Conservation (phyloP, 2,329 filamentous ascomycete genomes). For the Cladorrhinum sp. region DNA sequence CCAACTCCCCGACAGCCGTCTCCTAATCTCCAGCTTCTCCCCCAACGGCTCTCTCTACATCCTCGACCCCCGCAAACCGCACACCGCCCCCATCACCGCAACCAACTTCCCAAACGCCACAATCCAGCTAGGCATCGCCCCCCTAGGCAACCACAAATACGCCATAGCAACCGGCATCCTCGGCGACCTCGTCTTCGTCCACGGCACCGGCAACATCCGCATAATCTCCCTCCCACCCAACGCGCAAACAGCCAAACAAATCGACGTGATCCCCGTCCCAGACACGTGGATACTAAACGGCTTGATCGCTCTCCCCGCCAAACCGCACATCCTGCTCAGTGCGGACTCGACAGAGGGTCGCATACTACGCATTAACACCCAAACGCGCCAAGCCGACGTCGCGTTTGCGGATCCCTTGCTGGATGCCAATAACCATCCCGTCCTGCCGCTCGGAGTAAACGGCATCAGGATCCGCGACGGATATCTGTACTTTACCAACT, state of each 20-base stretch:
- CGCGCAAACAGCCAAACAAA: neutral
- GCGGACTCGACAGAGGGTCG: slow-evolving; percentile 5
- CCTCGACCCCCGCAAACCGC: neutral
- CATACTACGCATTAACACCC: slow-evolving; percentile 9
- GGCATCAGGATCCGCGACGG: neutral
- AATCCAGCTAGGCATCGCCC: neutral
- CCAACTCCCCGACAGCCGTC: slow-evolving; percentile 1
- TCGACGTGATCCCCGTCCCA: slow-evolving; percentile 4
- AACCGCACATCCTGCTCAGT: slow-evolving; percentile 1
- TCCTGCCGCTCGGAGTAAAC: slow-evolving; percentile 9
- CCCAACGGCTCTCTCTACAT: neutral
- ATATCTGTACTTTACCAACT: slow-evolving; percentile 14
- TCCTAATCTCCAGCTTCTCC: neutral
- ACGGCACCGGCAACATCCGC: neutral
- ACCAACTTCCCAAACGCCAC: slow-evolving; percentile 2
- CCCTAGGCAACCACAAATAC: neutral
- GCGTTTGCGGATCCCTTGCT: slow-evolving; percentile 1
- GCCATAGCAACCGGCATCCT: neutral
- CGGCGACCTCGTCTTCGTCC: neutral
- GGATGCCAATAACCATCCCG: neutral
- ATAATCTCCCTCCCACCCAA: neutral
- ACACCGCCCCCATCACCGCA: neutral
- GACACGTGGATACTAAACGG: slow-evolving; percentile 13
- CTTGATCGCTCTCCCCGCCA: neutral
- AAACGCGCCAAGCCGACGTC: neutral